These are phyloP conservation scores for Lactarius vividus DNA, from an alignment of 768 basidiomycete genomes.

Conservation along the genomic window DNA sequence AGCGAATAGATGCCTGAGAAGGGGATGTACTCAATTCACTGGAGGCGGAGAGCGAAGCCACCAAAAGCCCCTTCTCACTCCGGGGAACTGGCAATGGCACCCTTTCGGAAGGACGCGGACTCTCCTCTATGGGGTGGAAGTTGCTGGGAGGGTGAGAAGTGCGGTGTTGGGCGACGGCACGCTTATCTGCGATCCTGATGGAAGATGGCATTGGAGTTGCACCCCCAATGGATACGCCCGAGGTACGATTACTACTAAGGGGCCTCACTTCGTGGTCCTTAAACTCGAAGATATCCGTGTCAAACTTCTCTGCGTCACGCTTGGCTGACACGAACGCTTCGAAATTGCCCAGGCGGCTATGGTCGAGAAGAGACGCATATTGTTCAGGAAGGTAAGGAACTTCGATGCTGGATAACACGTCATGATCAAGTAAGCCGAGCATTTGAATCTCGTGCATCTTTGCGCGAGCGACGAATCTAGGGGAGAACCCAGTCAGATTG, in stretches of 20 bases:
- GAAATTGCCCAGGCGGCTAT: slow-evolving; percentile 26
- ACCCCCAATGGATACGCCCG: slow-evolving; percentile 40
- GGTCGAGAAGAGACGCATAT: slow-evolving; percentile 31
- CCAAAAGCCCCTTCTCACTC: slow-evolving; percentile 28
- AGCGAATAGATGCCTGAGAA: slow-evolving; percentile 65
- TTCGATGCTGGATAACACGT: slow-evolving; percentile 85
- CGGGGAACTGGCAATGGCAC: slow-evolving; percentile 46
- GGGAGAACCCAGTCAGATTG: neutral
- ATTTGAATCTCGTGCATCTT: slow-evolving; percentile 97
- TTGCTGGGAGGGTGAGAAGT: slow-evolving; percentile 46
- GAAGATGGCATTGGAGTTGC: slow-evolving; percentile 15
- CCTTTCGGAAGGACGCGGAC: slow-evolving; percentile 48
- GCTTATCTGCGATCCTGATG: slow-evolving; percentile 25
- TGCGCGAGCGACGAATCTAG: slow-evolving; percentile 88
- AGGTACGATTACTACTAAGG: slow-evolving; percentile 36
- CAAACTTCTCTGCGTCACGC: slow-evolving; percentile 69
- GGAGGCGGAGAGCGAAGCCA: slow-evolving; percentile 24
- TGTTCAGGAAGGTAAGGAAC: slow-evolving; percentile 70
- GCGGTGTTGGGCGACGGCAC: slow-evolving; percentile 41
- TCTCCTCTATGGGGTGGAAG: slow-evolving; percentile 71
- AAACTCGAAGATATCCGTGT: slow-evolving; percentile 63
- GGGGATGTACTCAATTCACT: slow-evolving; percentile 53
- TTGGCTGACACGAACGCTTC: slow-evolving; percentile 35
- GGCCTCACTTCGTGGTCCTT: slow-evolving; percentile 39
- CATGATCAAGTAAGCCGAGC: slow-evolving; percentile 88